Percentiles rank a stretch among this genome's conserved stretches.
These are phyloP conservation scores for Pulveroboletus sp. DNA, from an alignment of 768 basidiomycete species.

Conservation along the genomic window DNA sequence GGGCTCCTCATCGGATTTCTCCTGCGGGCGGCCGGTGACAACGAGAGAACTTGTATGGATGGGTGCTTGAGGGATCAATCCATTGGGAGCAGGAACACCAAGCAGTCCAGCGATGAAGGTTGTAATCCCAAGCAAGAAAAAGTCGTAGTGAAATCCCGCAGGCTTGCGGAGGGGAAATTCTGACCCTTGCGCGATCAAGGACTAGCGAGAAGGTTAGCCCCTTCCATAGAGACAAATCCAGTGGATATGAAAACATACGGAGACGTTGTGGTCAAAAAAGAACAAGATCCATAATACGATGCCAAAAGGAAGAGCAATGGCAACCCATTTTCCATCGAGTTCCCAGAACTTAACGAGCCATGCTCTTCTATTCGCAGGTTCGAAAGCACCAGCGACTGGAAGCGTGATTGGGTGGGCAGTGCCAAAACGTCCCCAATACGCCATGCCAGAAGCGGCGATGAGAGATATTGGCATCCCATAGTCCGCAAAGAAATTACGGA, in stretches of 20 bases:
- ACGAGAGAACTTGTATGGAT: constrained; percentile 86
- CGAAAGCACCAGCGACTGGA: constrained; percentile 65
- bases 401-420: constrained; percentile 57
- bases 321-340: constrained; percentile 84
- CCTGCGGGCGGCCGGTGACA: constrained; percentile 50
- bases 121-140: constrained; percentile 86
- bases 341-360: constrained; percentile 93
- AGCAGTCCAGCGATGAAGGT: constrained; percentile 88
- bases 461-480: constrained; percentile 92
- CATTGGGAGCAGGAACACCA: constrained; percentile 84
- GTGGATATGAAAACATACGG: constrained; percentile 40
- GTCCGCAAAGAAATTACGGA: constrained; percentile 74
- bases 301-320: constrained; percentile 86
- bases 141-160: constrained; percentile 82
- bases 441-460: constrained; percentile 68
- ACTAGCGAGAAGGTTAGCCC: constrained; percentile 41
- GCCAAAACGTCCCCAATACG: constrained; percentile 83
- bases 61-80: constrained; percentile 82
- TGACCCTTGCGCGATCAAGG: constrained; percentile 86
- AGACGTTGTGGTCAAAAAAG: constrained; percentile 94
- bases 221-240: not conserved
- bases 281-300: constrained; percentile 86
- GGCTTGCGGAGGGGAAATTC: constrained; percentile 90
- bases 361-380: constrained; percentile 62
- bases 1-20: constrained; percentile 36